Conservation (phyloP, 1,139 yeast species). For the Hyphopichia khmerensis region DNA sequence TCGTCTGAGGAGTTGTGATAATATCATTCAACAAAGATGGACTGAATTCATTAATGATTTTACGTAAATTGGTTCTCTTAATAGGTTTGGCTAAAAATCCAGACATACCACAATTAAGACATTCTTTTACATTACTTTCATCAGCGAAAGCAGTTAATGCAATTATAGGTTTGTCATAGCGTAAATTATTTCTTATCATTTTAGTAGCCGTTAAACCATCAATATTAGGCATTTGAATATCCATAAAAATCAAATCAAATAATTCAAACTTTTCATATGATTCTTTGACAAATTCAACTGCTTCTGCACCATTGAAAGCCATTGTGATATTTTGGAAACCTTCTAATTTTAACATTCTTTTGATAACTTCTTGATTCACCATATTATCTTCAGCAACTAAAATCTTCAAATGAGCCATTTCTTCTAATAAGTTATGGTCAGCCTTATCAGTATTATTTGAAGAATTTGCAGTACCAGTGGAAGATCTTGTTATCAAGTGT, state of each 20-base stretch:
- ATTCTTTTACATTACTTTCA: slow-evolving; percentile 75
- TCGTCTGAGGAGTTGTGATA: slow-evolving; percentile 30
- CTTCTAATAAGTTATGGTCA: slow-evolving; percentile 22
- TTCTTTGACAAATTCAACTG: slow-evolving; percentile 61
- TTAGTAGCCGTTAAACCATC: slow-evolving; percentile 86
- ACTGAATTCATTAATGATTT: slow-evolving; percentile 48
- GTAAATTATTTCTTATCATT: slow-evolving; percentile 63
- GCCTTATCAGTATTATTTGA: slow-evolving; percentile 17
- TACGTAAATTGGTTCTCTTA: slow-evolving; percentile 62
- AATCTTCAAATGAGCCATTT: slow-evolving; percentile 47
- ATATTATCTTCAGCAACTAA: slow-evolving; percentile 93
- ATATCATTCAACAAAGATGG: slow-evolving; percentile 25
- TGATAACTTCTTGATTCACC: slow-evolving; percentile 89
- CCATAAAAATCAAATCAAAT: slow-evolving; percentile 87
- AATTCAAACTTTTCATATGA: slow-evolving; percentile 38
- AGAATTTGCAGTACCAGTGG: slow-evolving; percentile 60
- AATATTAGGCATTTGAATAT: slow-evolving; percentile 92
- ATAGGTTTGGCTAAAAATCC: slow-evolving; percentile 89
- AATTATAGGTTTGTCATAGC: slow-evolving; percentile 74
- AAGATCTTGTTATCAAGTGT: slow-evolving; percentile 44
- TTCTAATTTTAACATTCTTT: slow-evolving; percentile 77
- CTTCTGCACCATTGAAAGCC: slow-evolving; percentile 91
- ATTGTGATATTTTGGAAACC: slow-evolving; percentile 69
- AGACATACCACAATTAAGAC: slow-evolving; percentile 81
- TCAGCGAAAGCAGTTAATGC: slow-evolving; percentile 96